A percentile compares a stretch with the other conserved stretches of the same genome.
phyloP scores from a whole-genome alignment of 306 rosid genomes.

The Calophaca sinica region DNA sequence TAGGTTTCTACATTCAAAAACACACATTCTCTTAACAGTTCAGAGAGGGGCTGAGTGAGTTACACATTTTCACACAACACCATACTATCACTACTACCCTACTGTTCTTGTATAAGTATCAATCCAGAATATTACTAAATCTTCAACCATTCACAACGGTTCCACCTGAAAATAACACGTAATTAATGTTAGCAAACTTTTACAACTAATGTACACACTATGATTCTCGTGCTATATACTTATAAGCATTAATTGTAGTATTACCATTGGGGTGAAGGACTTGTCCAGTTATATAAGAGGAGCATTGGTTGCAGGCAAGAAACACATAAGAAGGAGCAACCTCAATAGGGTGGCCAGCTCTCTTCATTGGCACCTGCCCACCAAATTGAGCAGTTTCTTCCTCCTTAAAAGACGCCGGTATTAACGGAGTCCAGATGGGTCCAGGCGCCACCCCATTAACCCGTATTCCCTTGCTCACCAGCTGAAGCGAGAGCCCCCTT shows the following conservation, averaged over 20 bases:
- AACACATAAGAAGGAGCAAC: slow-evolving; percentile 79
- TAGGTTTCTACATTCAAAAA: slow-evolving; percentile 31
- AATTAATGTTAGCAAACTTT: background rate
- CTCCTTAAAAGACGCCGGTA: slow-evolving; percentile 60
- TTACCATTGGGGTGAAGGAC: slow-evolving; percentile 86
- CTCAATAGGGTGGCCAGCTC: slow-evolving; percentile 87
- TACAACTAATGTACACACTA: background rate
- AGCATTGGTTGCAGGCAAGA: slow-evolving; percentile 74
- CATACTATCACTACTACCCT: background rate
- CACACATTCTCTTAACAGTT: background rate
- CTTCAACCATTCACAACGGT: slow-evolving; percentile 65
- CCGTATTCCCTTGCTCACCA: slow-evolving; percentile 64
- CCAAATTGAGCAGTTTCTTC: slow-evolving; percentile 63
- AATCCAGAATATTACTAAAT: background rate
- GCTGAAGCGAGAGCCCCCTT: slow-evolving; percentile 74
- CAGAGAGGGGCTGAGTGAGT: background rate
- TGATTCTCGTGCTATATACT: background rate
- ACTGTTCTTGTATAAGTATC: too few relatives aligned
- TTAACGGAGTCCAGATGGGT: slow-evolving; percentile 85
- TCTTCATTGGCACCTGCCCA: slow-evolving; percentile 67
- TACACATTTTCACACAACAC: slow-evolving; percentile 5
- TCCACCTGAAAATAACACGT: slow-evolving; percentile 62
- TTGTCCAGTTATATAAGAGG: slow-evolving; percentile 83
- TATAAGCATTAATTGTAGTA: background rate
- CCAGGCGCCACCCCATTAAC: slow-evolving; percentile 92